Base-by-base conservation (phyloP, 805 yeast genomes). In the Cyberlindnera misumaiensis region DNA sequence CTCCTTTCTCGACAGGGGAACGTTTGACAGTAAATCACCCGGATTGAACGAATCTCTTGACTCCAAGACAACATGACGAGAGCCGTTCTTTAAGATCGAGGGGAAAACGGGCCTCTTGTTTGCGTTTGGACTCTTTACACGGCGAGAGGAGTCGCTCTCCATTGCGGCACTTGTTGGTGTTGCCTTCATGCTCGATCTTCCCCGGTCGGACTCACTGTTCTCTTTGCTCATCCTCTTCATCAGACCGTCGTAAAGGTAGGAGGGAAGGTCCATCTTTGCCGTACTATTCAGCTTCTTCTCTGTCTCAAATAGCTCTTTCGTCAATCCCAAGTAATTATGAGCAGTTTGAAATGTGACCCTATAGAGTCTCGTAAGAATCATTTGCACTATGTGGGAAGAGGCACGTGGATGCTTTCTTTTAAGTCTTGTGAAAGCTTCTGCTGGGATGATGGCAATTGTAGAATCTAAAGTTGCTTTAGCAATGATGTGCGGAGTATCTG, bases 301-400 rank as follows among this genome's bases (percentile, higher is more conserved):
- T 13, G 90, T 79, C 39, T 80, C 76, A 51, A 84, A 72, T 24
- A 90, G 78, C 51, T 88, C 96, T 14, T 73, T 65, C 0, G 97
- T 87, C 16, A 90, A 62, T 0, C 95, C 96, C 35, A 90, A 65
- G 57, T 90, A 93, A 45, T 76, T 73, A 56, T 89, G 93, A 9
- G 93, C 85, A 0, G 97, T 85, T 53, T 85, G 89, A 59, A 90
- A 79, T 0, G 97, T 90, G 8, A 93, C 96, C 48, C 94, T 75
- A 56, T 87, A 86, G 38, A 93, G 68, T 45, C 95, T 73, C 1
- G 95, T 81, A 40, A 90, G 63, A 17, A 90, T 86, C 76, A 90
- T 88, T 51, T 94, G 96, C 11, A 90, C 90, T 24, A 93, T 89
- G 58, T 89, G 96, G 0, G 96, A 85, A 0, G 96, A 82, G 1